Evolutionary conservation across 257 asterid species (phyloP), one percentile per base, ranked within the genome.

Genomic region (Avicennia marina): DNA sequence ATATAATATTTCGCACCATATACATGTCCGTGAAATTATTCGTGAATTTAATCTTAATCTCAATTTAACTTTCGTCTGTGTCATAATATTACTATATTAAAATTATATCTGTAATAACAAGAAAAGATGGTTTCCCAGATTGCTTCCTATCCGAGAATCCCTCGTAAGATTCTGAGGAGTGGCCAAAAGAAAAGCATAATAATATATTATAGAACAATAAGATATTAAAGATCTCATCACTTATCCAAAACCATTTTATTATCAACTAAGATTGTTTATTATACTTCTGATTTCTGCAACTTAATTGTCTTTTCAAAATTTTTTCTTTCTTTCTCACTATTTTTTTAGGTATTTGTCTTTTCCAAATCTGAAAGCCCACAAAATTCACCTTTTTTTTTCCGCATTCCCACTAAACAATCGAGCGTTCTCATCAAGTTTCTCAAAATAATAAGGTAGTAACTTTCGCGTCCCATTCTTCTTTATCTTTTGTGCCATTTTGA

Each of bases 361-460:
- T 67, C 53, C 40, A 40, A 53, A 49, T 26, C 7, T 34, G 56
- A 36, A 64, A 43, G 40, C 56, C 39, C 48, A 27, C 60, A 33
- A 50, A 20, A 29, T 42, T 53, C 62, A 53, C 47, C 61, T 41
- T 63, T 38, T 52, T 7, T 11, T 44, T 12, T 7, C 26, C 11
- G n/a, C 24, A 7, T 53, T 53, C 33, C 48, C 56, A 42, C 62
- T 63, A 16, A 19, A 42, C 29, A 20, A 52, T 2, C 20, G 27
- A 6, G 52, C 4, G 22, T 21, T 25, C 33, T 48, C 3, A 15
- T 13, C 15, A 13, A 9, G n/a, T 36, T 36, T 1, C 42, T 36
- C 11, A n/a, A 7, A 36, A 29, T 29, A 19, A 13, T n/a, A 44
- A 17, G 51, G 11, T 22, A 1, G 1, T 21, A 48, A 26, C 56